Conservation (phyloP, 1,284 basidiomycete species). For the Pseudozyma hubeiensis region DNA sequence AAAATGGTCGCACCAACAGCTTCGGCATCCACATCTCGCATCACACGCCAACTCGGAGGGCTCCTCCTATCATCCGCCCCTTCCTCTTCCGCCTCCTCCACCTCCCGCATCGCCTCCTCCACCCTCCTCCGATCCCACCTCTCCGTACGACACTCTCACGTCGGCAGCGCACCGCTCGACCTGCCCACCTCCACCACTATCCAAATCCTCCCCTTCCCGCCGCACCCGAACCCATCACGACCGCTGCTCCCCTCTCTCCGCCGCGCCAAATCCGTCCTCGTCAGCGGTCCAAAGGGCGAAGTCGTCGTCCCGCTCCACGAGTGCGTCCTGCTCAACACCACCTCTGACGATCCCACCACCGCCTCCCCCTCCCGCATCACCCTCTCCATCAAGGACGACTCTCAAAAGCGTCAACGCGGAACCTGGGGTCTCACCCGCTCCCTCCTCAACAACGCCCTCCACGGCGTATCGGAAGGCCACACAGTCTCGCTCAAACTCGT, state of each 20-base stretch:
- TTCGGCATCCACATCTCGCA: slow-evolving; percentile 28
- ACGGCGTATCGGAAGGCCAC: slow-evolving; percentile 90
- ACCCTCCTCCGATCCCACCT: neutral
- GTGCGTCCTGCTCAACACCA: slow-evolving; percentile 37
- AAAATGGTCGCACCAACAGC: slow-evolving; percentile 26
- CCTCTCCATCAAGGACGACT: slow-evolving; percentile 79
- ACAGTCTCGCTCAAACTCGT: slow-evolving; percentile 85
- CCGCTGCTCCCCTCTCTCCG: slow-evolving; percentile 53
- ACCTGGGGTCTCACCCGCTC: slow-evolving; percentile 95
- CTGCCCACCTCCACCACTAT: slow-evolving; percentile 51
- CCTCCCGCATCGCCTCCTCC: slow-evolving; percentile 74
- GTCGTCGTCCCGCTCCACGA: slow-evolving; percentile 60
- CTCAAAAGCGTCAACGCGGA: slow-evolving; percentile 80
- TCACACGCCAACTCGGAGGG: slow-evolving; percentile 24
- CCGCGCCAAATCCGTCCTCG: slow-evolving; percentile 55
- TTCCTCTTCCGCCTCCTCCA: slow-evolving; percentile 68
- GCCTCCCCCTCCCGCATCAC: slow-evolving; percentile 12
- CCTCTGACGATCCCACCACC: slow-evolving; percentile 8
- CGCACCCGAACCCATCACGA: slow-evolving; percentile 60
- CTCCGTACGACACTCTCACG: slow-evolving; percentile 54
- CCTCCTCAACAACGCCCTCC: slow-evolving; percentile 86
- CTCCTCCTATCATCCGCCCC: slow-evolving; percentile 59
- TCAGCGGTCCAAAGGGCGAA: slow-evolving; percentile 60
- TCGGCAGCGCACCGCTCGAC: slow-evolving; percentile 58
- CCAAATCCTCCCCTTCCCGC: slow-evolving; percentile 57